A percentile compares a stretch with the other conserved stretches of the same genome.
Evolutionary conservation across 2,329 filamentous ascomycete species (phyloP).

Genomic region (Alternaria gaisen): DNA sequence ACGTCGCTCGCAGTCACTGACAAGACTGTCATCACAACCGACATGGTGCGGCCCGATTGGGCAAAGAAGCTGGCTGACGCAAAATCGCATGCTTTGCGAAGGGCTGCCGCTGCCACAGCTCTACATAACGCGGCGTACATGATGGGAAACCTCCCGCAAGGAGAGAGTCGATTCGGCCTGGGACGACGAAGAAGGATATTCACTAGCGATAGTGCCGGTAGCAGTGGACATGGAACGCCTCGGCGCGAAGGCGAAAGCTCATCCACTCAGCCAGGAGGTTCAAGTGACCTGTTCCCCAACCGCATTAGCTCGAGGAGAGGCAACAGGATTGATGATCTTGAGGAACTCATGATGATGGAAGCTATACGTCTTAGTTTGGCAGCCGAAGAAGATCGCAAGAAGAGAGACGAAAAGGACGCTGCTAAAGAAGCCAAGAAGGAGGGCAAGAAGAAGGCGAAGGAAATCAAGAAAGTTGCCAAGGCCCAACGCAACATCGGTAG

Average conservation of each 20-base stretch:
- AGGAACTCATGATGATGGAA: constrained; percentile 99
- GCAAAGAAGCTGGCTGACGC: constrained; percentile 86
- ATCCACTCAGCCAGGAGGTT: constrained; percentile 43
- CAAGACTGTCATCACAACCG: constrained; percentile 88
- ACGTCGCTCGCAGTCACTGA: constrained; percentile 82
- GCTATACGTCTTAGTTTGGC: constrained; percentile 91
- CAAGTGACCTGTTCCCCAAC: constrained; percentile 50
- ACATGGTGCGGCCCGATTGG: constrained; percentile 94
- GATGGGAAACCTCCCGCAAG: constrained; percentile 67
- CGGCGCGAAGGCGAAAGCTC: constrained; percentile 46
- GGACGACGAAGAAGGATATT: constrained; percentile 62
- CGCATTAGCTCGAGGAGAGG: constrained; percentile 64
- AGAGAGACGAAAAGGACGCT: constrained; percentile 81
- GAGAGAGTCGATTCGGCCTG: constrained; percentile 61
- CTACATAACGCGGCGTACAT: constrained; percentile 94
- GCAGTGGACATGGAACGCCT: constrained; percentile 57
- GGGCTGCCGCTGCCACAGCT: constrained; percentile 91
- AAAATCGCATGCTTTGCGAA: constrained; percentile 81
- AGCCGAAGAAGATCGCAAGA: constrained; percentile 90
- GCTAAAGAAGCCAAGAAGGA: constrained; percentile 85
- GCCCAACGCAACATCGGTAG: constrained; percentile 68
- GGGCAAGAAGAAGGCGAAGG: constrained; percentile 76
- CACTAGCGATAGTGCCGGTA: constrained; percentile 55
- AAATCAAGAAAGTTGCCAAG: constrained; percentile 72
- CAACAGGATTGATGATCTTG: constrained; percentile 80